A percentile compares a stretch with the other conserved stretches of the same genome.
phyloP scores from a whole-genome alignment of 2,329 filamentous ascomycete genomes.

The Thelonectria discophora region DNA sequence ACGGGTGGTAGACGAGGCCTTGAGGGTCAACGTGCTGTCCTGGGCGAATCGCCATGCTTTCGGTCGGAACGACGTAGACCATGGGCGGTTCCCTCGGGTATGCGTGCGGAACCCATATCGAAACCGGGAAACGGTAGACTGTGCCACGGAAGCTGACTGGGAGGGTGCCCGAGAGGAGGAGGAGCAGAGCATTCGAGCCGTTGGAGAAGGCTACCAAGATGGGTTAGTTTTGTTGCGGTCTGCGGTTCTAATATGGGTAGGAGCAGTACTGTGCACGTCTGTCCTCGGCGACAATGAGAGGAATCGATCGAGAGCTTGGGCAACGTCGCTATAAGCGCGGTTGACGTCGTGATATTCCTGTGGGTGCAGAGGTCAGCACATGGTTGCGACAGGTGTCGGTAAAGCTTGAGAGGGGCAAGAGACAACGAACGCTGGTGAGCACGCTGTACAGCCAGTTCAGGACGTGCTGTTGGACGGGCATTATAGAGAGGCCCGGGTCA shows the following conservation, averaged over 20 bases:
- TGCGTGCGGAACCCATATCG: slow-evolving; percentile 90
- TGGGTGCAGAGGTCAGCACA: slow-evolving; percentile 16
- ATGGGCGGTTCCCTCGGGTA: slow-evolving; percentile 89
- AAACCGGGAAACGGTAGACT: slow-evolving; percentile 89
- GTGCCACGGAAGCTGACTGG: slow-evolving; percentile 91
- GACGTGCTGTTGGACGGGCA: slow-evolving; percentile 86
- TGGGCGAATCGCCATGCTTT: slow-evolving; percentile 87
- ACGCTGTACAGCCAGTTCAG: slow-evolving; percentile 96
- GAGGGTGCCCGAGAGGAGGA: slow-evolving; percentile 86
- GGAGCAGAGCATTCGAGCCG: slow-evolving; percentile 84
- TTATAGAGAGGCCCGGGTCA: slow-evolving; percentile 45
- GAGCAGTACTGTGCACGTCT: slow-evolving; percentile 84
- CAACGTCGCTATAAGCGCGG: slow-evolving; percentile 91
- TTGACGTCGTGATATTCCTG: slow-evolving; percentile 96
- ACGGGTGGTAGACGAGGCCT: slow-evolving; percentile 94
- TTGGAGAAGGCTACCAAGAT: slow-evolving; percentile 78
- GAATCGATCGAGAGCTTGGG: slow-evolving; percentile 80
- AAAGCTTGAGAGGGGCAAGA: slow-evolving; percentile 9
- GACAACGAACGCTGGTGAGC: slow-evolving; percentile 71
- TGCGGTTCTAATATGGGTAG: slow-evolving; percentile 39
- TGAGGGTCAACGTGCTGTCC: slow-evolving; percentile 96
- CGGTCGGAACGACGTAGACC: slow-evolving; percentile 86
- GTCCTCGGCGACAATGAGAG: slow-evolving; percentile 85
- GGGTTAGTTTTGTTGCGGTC: slow-evolving; percentile 23
- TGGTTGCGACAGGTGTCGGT: not conserved